These are phyloP conservation scores for Macrocystidia cucumis DNA, from an alignment of 1,284 basidiomycete genomes.

Conservation along the genomic window DNA sequence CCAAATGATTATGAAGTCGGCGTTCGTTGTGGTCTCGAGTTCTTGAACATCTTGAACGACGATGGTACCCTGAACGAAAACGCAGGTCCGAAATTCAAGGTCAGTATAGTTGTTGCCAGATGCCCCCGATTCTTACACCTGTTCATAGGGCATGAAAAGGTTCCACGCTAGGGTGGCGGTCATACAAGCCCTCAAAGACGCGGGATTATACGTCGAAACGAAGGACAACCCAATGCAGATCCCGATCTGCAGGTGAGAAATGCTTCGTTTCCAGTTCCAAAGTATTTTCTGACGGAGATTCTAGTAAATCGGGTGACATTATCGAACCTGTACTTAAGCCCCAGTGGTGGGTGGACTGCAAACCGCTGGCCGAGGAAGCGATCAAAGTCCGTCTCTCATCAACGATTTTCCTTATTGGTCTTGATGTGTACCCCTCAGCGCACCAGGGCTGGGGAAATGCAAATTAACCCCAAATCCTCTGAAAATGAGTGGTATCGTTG, in stretches of 20 bases:
- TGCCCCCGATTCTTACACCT: neutral
- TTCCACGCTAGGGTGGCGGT: slow-evolving; percentile 91
- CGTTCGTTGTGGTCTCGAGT: slow-evolving; percentile 81
- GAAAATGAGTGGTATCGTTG: slow-evolving; percentile 97
- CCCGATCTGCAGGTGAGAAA: slow-evolving; percentile 75
- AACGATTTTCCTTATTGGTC: neutral
- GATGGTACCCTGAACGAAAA: slow-evolving; percentile 95
- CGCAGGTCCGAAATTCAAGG: slow-evolving; percentile 76
- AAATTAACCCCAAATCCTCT: slow-evolving; percentile 79
- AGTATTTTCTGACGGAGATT: slow-evolving; percentile 6
- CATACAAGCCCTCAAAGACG: slow-evolving; percentile 80
- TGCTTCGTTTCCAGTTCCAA: neutral
- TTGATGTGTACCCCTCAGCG: slow-evolving; percentile 39
- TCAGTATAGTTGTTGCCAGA: slow-evolving; percentile 16
- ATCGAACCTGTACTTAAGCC: slow-evolving; percentile 97
- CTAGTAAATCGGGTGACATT: slow-evolving; percentile 89
- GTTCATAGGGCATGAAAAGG: slow-evolving; percentile 83
- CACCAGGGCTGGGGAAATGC: slow-evolving; percentile 79
- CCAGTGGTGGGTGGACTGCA: slow-evolving; percentile 98
- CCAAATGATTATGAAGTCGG: slow-evolving; percentile 98
- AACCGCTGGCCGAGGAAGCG: slow-evolving; percentile 87
- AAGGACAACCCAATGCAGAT: slow-evolving; percentile 97
- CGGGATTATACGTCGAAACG: slow-evolving; percentile 84
- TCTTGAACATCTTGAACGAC: slow-evolving; percentile 96
- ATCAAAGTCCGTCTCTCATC: slow-evolving; percentile 53